phyloP scores from a whole-genome alignment of 108 stramenopile genomes.

The Cyclotella atomus region DNA sequence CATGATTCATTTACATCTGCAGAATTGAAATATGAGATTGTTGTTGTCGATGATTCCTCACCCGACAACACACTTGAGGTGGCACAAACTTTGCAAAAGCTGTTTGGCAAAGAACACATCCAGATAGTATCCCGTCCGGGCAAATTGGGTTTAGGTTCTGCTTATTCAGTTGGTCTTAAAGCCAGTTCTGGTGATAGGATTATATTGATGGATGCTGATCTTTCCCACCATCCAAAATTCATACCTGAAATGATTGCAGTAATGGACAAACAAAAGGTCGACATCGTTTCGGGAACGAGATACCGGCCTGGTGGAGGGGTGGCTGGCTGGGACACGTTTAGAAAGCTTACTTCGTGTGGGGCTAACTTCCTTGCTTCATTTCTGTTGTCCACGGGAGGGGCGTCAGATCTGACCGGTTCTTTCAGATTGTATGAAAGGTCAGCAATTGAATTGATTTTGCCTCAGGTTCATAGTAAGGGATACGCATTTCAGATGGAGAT shows the following conservation, averaged over 20 bases:
- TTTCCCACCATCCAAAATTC: constrained; percentile 97
- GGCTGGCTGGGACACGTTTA: constrained; percentile 89
- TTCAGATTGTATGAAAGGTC: constrained; percentile 93
- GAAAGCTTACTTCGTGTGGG: constrained; percentile 93
- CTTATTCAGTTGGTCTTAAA: constrained; percentile 93
- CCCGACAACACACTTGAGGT: constrained; percentile 95
- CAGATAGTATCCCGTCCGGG: constrained; percentile 89
- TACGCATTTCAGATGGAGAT: constrained; percentile 99
- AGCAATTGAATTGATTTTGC: constrained; percentile 89
- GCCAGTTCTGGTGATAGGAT: constrained; percentile 84
- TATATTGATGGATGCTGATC: constrained; percentile 98
- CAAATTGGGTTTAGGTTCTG: constrained; percentile 96
- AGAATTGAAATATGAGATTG: constrained; percentile 85
- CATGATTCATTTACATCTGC: constrained; percentile 76
- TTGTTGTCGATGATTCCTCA: constrained; percentile 96
- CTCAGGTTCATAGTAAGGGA: constrained; percentile 84
- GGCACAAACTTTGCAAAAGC: constrained; percentile 85
- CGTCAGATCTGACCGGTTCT: constrained; percentile 94
- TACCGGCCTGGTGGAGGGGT: constrained; percentile 95
- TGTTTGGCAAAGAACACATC: constrained; percentile 79
- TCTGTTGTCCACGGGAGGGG: constrained; percentile 89
- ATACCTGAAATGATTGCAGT: constrained; percentile 89
- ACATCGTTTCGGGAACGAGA: constrained; percentile 97
- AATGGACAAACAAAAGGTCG: constrained; percentile 66
- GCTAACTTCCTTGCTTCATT: constrained; percentile 96